Base-by-base conservation (phyloP, 306 rosid genomes). In the Medicago lupulina region DNA sequence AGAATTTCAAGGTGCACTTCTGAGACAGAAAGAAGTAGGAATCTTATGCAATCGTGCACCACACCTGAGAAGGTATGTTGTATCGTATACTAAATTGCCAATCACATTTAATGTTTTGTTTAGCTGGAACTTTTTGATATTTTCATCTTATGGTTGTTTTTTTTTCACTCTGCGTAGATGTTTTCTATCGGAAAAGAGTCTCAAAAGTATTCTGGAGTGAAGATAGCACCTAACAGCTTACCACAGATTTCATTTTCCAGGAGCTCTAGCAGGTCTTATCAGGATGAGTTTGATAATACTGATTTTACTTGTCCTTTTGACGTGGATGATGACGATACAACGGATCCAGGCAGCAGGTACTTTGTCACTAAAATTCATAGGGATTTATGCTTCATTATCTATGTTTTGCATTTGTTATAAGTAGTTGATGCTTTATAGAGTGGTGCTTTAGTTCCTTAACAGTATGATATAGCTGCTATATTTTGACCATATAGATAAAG, bases 301-400 rank as follows among this genome's bases (percentile, higher is more conserved):
- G 97, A 94, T 77, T 87, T 83, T 78, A 78, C 85, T 41, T 90
- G 97, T 82, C 88, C 97, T 3, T 94, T 94, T 87, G 95, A 88
- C 66, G 85, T 87, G 71, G 97, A 92, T 79, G 90, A 88, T 31
- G 97, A 85, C 67, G 96, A 92, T 66, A 78, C 88, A 63, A 86
- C 91, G 7, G 90, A 91, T 84, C 91, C 90, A 13, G 77, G 90
- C 59, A 92, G 93, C 97, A 92, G 96, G 98, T 94, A 90, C 70
- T 70, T 43, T 69, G 5, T 38, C 34, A 50, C 74, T 51, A 44
- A 49, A 18, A 73, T 40, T 70, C 54, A 64, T 31, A 76, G 69
- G 63, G 67, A 65, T 43, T 65, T 75, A 71, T 74, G 57, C 74
- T 71, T 50, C 81, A 53, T 57, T 79, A 47, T n/a, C 16, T 28